Base-by-base conservation (phyloP, 257 asterid species). In the Craterostigma plantagineum region DNA sequence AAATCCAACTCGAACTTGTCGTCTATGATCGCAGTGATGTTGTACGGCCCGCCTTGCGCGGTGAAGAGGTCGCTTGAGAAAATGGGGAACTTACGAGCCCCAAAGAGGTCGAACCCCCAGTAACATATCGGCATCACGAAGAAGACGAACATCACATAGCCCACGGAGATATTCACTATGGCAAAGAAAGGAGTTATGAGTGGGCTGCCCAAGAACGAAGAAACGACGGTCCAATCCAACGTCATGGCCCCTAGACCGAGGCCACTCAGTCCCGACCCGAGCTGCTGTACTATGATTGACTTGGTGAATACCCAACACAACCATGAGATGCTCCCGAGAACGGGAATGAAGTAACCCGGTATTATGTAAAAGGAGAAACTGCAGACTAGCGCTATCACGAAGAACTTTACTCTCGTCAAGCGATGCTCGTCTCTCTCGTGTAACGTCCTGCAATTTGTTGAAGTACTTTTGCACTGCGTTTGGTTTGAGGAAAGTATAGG, bases 201-300 rank as follows among this genome's bases (percentile, higher is more conserved):
- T 8, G 93, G 96, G 53, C 87, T 80, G 4, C 44, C 39, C 10
- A 74, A 69, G 37, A 15, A 80, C 0, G 82, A 61, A 1, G 81
- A 73, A 5, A 80, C 62, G 1, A 54, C 64, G 0, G 77, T 23
- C 93, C 93, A 84, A 27, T 80, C 93, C 0, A 75, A 11, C 18
- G 90, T 66, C 44, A 80, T 45, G 38, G 96, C 55, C 1, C 42
- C 72, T 8, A 84, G 39, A 7, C 93, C 96, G 0, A 80, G 81
- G 3, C 96, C 96, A 0, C 1, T 0, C 62, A 66, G 38, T 7
- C 96, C 93, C 0, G 96, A 75, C 1, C 96, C 93, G 10, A 84
- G 30, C 37, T 74, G 71, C 13, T 80, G 82, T 9, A 70, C 80
- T 0, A 60, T 55, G 0, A 73, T 69, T 1, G 93, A 84, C 6